phyloP scores from a whole-genome alignment of 805 yeast species.

The Cyberlindnera nakhonratchasimensis region DNA sequence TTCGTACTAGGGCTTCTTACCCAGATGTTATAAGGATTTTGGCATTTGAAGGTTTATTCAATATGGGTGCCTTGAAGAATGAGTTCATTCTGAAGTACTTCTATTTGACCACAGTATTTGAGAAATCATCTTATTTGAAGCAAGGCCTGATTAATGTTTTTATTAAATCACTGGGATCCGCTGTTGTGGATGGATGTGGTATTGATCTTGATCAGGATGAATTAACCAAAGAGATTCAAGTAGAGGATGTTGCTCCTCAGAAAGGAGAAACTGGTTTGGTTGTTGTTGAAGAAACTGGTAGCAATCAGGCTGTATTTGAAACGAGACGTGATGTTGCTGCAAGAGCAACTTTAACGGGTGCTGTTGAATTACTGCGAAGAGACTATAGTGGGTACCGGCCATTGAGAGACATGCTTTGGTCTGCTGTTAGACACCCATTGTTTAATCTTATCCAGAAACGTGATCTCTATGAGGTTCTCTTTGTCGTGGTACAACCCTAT shows the following conservation, averaged over 20 bases:
- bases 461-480: constrained; percentile 58
- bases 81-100: constrained; percentile 56
- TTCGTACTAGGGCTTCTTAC: constrained; percentile 46
- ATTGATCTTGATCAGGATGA: constrained; percentile 65
- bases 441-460: constrained; percentile 58
- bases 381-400: constrained; percentile 54
- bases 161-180: constrained; percentile 51
- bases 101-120: constrained; percentile 54
- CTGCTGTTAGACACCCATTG: constrained; percentile 57
- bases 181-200: constrained; percentile 63
- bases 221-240: constrained; percentile 30
- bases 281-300: constrained; percentile 57
- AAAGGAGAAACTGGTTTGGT: constrained; percentile 38
- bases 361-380: constrained; percentile 59
- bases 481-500: constrained; percentile 59
- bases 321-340: constrained; percentile 63
- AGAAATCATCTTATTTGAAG: constrained; percentile 50
- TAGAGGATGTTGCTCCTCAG: constrained; percentile 9
- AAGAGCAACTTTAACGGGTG: constrained; percentile 60
- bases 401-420: constrained; percentile 63
- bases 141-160: constrained; percentile 47
- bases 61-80: constrained; percentile 76
- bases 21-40: constrained; percentile 53
- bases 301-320: constrained; percentile 37
- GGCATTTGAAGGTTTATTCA: constrained; percentile 67